Base-by-base conservation (phyloP, 306 rosid genomes). In the Gillenia trifoliata region DNA sequence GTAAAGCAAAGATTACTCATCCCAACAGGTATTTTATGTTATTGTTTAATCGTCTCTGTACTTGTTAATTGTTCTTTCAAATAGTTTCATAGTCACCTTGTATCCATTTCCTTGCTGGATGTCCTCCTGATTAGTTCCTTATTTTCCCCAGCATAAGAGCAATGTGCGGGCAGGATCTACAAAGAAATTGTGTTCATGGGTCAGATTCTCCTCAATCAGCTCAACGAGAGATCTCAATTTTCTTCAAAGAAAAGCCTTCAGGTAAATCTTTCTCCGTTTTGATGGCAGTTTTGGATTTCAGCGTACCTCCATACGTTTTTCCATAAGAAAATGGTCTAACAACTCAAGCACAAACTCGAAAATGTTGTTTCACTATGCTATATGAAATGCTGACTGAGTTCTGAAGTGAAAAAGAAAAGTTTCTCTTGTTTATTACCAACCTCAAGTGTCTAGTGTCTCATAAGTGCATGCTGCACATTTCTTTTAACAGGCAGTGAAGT, bases 171-270 rank as follows among this genome's bases (percentile, higher is more conserved):
- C 73, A 66, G 64, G 82, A 88, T 82, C 68, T 79, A 1, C 79
- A 89, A 81, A 90, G 80, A 73, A 93, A 93, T 50, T 87, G 98
- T 75, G 91, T 93, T 63, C 98, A 90, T 70, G 98, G 98, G 65
- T 93, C 96, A 11, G 96, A 93, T 81, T 93, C 97, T 81, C 68
- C 79, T 59, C 76, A 73, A 69, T 93, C 98, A 60, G 96, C 94
- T 11, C 86, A 77, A 79, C 82, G 89, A 79, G 98, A 93, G 82
- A 88, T 88, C 76, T 23, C 81, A 34, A 83, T 91, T 82, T 89
- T 93, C 97, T 91, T 93, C 69, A n/a, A 64, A 43, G 93, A 88
- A 61, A 79, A 68, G 79, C 65, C 81, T 79, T 11, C 88, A 76
- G 95, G 98, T 90, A 78, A 40, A 47, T 64, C 45, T 13, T 36